Conservation (phyloP, 768 basidiomycete genomes). For the Leccinum subgranulosum region DNA sequence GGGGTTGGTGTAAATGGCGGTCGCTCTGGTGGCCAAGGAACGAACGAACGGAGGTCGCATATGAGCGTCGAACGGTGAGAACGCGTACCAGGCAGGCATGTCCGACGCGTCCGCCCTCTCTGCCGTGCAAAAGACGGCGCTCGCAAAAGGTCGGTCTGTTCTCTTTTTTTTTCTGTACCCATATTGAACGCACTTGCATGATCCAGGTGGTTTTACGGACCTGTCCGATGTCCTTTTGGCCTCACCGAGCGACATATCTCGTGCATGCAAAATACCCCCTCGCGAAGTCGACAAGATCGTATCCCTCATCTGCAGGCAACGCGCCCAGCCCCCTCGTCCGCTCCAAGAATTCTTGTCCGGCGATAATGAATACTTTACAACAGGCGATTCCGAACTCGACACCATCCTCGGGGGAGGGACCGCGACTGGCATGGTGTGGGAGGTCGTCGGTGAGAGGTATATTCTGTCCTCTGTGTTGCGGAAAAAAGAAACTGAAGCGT, state of each 20-base stretch:
- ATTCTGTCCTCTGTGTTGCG: background rate
- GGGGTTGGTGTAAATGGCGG: constrained; percentile 48
- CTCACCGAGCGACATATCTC: constrained; percentile 49
- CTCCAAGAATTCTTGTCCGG: constrained; percentile 39
- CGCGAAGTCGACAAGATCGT: constrained; percentile 51
- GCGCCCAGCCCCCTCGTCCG: constrained; percentile 36
- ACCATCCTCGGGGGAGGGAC: constrained; percentile 74
- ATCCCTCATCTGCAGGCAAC: constrained; percentile 44
- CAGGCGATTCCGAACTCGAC: constrained; percentile 74
- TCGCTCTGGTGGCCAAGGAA: constrained; percentile 35
- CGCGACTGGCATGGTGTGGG: constrained; percentile 77
- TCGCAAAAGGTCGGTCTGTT: constrained; percentile 36
- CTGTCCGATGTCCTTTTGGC: constrained; percentile 50
- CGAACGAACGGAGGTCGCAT: constrained; percentile 17
- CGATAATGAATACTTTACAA: constrained; percentile 55
- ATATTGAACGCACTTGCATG: background rate
- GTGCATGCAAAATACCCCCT: constrained; percentile 50
- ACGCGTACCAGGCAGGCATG: background rate
- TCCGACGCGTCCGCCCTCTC: constrained; percentile 26
- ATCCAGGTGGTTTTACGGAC: constrained; percentile 47
- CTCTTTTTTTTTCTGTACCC: background rate
- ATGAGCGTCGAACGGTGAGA: background rate
- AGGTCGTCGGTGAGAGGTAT: constrained; percentile 87
- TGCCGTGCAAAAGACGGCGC: constrained; percentile 29
- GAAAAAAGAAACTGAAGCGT: background rate